Percentiles rank a stretch among this genome's conserved stretches.
These are phyloP conservation scores for Tetracentron sinense DNA, from an alignment of 164 flowering plant species.

Conservation along the genomic window DNA sequence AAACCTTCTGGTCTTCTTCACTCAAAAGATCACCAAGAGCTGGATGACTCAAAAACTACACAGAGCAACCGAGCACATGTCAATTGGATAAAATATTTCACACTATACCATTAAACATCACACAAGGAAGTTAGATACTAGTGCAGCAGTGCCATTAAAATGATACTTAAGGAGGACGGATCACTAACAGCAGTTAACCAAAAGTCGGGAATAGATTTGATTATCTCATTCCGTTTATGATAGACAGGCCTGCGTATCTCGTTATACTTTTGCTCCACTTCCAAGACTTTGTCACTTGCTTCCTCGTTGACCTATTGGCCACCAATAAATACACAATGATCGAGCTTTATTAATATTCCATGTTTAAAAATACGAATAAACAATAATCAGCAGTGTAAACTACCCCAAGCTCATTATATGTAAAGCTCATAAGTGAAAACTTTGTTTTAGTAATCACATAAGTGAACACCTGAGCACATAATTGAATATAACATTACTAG, in stretches of 20 bases:
- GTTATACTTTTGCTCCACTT: conserved; percentile 85
- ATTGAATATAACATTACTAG: too few species aligned
- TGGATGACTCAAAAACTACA: conserved; percentile 14
- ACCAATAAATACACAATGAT: not conserved
- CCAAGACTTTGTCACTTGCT: conserved; percentile 86
- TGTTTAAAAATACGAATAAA: too few species aligned
- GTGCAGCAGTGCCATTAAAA: too few species aligned
- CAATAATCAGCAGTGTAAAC: not conserved
- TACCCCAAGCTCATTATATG: too few species aligned
- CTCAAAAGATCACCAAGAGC: conserved; percentile 9
- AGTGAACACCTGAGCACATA: too few species aligned
- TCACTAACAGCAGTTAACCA: conserved; percentile 13
- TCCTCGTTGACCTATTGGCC: conserved; percentile 71
- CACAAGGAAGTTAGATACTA: not conserved
- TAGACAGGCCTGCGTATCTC: conserved; percentile 78
- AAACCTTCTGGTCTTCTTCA: conserved; percentile 12
- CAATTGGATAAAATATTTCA: not conserved
- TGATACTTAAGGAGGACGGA: not conserved
- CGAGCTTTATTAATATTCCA: too few species aligned
- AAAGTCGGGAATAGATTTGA: conserved; percentile 71
- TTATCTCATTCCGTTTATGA: conserved; percentile 62
- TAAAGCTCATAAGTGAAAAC: too few species aligned
- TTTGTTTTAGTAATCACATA: too few species aligned
- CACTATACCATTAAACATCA: too few species aligned
- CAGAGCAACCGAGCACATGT: not conserved